A percentile compares a stretch with the other conserved stretches of the same genome.
These are phyloP conservation scores for Globisporangium radiosum DNA, from an alignment of 352 stramenopile species.

Conservation along the genomic window DNA sequence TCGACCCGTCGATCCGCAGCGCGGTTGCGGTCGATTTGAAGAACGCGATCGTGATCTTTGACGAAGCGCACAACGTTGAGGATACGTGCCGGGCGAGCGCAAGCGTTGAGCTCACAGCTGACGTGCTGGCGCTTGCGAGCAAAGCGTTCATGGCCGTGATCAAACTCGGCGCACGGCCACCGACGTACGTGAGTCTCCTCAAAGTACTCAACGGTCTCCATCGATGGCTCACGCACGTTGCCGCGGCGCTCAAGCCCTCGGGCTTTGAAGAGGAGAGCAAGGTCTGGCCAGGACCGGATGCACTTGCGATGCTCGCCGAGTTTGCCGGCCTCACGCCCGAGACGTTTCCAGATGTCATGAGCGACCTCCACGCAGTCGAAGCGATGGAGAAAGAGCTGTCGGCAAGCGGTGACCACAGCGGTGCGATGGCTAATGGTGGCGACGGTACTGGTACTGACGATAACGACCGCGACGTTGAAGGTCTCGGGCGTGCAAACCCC, in stretches of 20 bases:
- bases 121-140: constrained; percentile 42
- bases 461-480: constrained; percentile 13
- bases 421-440: constrained; percentile 9
- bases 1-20: constrained; percentile 69
- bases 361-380: constrained; percentile 34
- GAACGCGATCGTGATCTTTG: constrained; percentile 72
- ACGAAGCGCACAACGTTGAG: constrained; percentile 86
- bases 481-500: constrained; percentile 1
- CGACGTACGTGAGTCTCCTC: constrained; percentile 33
- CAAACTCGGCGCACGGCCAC: constrained; percentile 46
- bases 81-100: constrained; percentile 77
- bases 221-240: constrained; percentile 49
- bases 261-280: constrained; percentile 73
- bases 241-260: constrained; percentile 38
- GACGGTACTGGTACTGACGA: constrained; percentile 10
- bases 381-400: constrained; percentile 56
- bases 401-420: constrained; percentile 6
- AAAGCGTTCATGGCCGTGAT: constrained; percentile 63
- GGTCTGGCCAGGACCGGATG: constrained; percentile 54
- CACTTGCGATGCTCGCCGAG: constrained; percentile 65
- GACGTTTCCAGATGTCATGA: constrained; percentile 33
- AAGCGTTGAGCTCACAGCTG: constrained; percentile 61
- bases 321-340: constrained; percentile 48
- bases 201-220: constrained; percentile 62
- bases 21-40: constrained; percentile 67